A percentile compares a stretch with the other conserved stretches of the same genome.
phyloP scores from a whole-genome alignment of 2,329 filamentous ascomycete genomes.

The Davidsoniella australis region DNA sequence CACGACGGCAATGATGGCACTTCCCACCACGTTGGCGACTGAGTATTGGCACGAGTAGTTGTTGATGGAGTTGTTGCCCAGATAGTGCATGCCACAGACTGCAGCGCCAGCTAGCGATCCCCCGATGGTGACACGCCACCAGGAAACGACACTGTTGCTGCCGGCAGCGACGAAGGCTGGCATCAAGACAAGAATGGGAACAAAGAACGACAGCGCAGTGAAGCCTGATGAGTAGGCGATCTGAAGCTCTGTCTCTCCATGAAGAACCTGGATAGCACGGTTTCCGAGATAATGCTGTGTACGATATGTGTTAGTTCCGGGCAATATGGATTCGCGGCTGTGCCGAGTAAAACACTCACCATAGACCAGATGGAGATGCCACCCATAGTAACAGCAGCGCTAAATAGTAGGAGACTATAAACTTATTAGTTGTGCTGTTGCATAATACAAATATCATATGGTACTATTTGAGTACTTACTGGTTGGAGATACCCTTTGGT shows the following conservation, averaged over 20 bases:
- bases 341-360: constrained; percentile 21
- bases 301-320: background rate
- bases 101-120: constrained; percentile 56
- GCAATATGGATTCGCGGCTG: constrained; percentile 7
- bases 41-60: constrained; percentile 56
- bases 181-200: constrained; percentile 60
- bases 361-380: constrained; percentile 61
- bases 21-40: constrained; percentile 43
- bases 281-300: constrained; percentile 67
- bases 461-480: constrained; percentile 28
- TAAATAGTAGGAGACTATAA: constrained; percentile 42
- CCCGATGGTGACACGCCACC: constrained; percentile 41
- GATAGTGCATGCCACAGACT: constrained; percentile 74
- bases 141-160: constrained; percentile 37
- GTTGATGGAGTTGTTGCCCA: constrained; percentile 66
- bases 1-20: constrained; percentile 53
- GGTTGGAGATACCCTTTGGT: constrained; percentile 49
- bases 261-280: constrained; percentile 53
- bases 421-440: background rate
- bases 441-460: background rate
- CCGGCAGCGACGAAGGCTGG: constrained; percentile 56
- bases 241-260: constrained; percentile 45
- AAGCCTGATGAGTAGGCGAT: constrained; percentile 57
- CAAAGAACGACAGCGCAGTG: constrained; percentile 61
- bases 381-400: constrained; percentile 53